Percentiles rank a stretch among this genome's conserved stretches.
Evolutionary conservation across 2,329 filamentous ascomycete species (phyloP).

Genomic region (Talaromyces sp.): DNA sequence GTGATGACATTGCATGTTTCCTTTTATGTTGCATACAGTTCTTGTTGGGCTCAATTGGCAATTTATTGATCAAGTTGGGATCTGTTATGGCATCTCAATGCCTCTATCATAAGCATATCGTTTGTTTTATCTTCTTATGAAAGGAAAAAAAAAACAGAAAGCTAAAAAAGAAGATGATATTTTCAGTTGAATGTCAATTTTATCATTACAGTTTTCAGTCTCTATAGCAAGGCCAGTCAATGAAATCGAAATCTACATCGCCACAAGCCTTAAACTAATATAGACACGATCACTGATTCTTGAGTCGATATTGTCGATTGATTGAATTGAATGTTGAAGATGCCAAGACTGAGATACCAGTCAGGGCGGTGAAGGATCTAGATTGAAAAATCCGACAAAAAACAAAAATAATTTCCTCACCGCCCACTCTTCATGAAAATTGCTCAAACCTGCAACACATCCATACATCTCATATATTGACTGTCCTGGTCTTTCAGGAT

Average conservation of each 20-base stretch:
- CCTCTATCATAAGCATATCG: too few relatives aligned
- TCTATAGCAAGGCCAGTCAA: too few relatives aligned
- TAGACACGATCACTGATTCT: too few relatives aligned
- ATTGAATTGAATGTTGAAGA: too few relatives aligned
- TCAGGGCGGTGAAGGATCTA: slow-evolving; percentile 10
- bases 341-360: background rate
- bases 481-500: background rate
- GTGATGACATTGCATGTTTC: background rate
- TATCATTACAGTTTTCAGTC: too few relatives aligned
- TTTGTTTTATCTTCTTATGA: too few relatives aligned
- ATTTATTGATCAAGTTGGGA: background rate
- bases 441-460: background rate
- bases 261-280: too few relatives aligned
- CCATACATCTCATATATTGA: background rate
- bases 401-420: slow-evolving; percentile 16
- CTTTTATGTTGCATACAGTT: background rate
- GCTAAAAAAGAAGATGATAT: too few relatives aligned
- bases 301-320: too few relatives aligned
- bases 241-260: too few relatives aligned
- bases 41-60: background rate
- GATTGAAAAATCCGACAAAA: slow-evolving; percentile 11
- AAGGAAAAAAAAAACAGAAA: too few relatives aligned
- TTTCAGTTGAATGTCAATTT: too few relatives aligned
- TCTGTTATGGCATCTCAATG: background rate
- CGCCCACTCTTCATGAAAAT: slow-evolving; percentile 5